Evolutionary conservation across 2,329 filamentous ascomycete species (phyloP).

Genomic region (Fusarium sp.): DNA sequence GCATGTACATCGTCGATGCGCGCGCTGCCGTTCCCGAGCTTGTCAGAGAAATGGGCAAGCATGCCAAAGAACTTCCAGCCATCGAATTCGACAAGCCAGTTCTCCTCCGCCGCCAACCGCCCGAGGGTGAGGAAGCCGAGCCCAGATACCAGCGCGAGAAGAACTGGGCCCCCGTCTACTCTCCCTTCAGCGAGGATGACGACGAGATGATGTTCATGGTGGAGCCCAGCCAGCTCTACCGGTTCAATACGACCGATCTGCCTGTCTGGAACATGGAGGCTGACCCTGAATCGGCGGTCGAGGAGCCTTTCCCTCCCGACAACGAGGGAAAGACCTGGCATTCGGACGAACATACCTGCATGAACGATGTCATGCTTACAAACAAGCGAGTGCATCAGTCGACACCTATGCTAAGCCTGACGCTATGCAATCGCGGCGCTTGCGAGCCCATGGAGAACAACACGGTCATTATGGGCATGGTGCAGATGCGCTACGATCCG

Average conservation of each 20-base stretch:
- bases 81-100: constrained; percentile 33
- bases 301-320: constrained; percentile 35
- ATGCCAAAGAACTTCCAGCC: constrained; percentile 26
- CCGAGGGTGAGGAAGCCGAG: constrained; percentile 23
- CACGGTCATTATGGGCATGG: constrained; percentile 37
- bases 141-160: constrained; percentile 38
- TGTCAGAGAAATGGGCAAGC: constrained; percentile 25
- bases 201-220: constrained; percentile 41
- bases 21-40: constrained; percentile 37
- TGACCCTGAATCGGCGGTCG: constrained; percentile 28
- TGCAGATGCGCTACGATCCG: constrained; percentile 40
- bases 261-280: constrained; percentile 26
- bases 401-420: constrained; percentile 39
- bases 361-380: constrained; percentile 40
- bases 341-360: constrained; percentile 26
- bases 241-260: constrained; percentile 19
- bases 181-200: constrained; percentile 28
- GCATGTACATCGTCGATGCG: constrained; percentile 37
- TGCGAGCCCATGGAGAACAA: constrained; percentile 35
- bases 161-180: constrained; percentile 37
- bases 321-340: constrained; percentile 33
- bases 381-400: constrained; percentile 36
- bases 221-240: constrained; percentile 32
- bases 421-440: constrained; percentile 32
- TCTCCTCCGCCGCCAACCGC: constrained; percentile 30